These are phyloP conservation scores for Senna tora DNA, from an alignment of 306 rosid genomes.

Conservation along the genomic window DNA sequence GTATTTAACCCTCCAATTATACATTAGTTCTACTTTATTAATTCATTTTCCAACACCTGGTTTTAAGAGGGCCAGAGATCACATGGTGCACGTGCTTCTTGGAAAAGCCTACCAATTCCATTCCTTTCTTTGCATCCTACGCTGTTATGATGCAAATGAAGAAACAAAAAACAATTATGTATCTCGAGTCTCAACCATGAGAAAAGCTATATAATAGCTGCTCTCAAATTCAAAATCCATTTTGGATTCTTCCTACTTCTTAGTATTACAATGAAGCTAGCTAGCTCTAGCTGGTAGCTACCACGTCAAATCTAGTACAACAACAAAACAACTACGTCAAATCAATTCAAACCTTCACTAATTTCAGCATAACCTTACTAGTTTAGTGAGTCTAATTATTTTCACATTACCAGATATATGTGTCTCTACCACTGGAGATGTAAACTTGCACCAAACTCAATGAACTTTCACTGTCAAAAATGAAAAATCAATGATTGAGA, in stretches of 20 bases:
- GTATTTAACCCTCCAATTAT: too few species aligned
- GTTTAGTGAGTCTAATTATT: not conserved
- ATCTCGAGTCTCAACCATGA: too few species aligned
- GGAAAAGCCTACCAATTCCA: not conserved
- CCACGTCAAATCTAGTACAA: slow-evolving; percentile 14
- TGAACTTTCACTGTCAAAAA: slow-evolving; percentile 26
- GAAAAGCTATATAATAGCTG: too few species aligned
- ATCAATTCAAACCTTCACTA: not conserved
- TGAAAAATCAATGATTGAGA: slow-evolving; percentile 33
- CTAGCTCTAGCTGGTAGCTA: not conserved
- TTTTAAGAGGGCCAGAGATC: slow-evolving; percentile 1
- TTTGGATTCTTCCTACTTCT: too few species aligned
- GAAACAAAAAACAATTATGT: not conserved
- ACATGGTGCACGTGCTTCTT: slow-evolving; percentile 52
- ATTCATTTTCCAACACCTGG: too few species aligned
- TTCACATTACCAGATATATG: not conserved
- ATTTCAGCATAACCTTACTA: slow-evolving; percentile 1
- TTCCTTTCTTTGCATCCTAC: slow-evolving; percentile 22
- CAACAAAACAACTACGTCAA: not conserved
- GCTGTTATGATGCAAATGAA: slow-evolving; percentile 11
- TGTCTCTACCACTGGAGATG: slow-evolving; percentile 8
- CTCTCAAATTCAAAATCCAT: too few species aligned
- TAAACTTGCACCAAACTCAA: slow-evolving; percentile 29
- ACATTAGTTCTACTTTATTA: too few species aligned
- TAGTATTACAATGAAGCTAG: too few species aligned